These are phyloP conservation scores for Lunularia cruciata DNA, from an alignment of 225 moss, liverwort and hornwort genomes.

Conservation along the genomic window DNA sequence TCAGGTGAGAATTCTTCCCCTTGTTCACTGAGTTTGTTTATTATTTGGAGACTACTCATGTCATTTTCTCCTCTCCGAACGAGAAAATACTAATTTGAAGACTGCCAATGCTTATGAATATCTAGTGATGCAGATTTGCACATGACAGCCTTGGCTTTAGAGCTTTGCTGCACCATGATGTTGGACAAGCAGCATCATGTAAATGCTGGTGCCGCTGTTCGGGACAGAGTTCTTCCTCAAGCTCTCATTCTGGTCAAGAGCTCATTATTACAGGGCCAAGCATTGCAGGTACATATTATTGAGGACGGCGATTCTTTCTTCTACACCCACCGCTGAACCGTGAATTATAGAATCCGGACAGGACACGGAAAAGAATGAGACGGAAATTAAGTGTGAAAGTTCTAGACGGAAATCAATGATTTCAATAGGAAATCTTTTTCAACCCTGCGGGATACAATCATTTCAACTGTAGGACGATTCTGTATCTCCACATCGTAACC, in stretches of 20 bases:
- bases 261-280: conserved; percentile 95
- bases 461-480: too few relatives aligned
- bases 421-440: too few relatives aligned
- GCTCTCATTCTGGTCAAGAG: conserved; percentile 95
- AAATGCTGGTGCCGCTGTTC: conserved; percentile 89
- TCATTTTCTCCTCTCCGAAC: neutral
- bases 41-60: neutral
- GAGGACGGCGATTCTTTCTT: neutral
- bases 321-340: too few relatives aligned
- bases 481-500: too few relatives aligned
- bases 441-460: too few relatives aligned
- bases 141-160: conserved; percentile 97
- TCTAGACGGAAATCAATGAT: too few relatives aligned
- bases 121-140: conserved; percentile 97
- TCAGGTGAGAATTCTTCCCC: conserved; percentile 50
- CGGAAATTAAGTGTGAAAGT: too few relatives aligned
- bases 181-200: conserved; percentile 91
- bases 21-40: neutral
- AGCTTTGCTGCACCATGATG: conserved; percentile 99
- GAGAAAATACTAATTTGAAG: neutral
- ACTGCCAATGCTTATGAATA: conserved; percentile 12
- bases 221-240: conserved; percentile 91
- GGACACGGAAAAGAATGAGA: too few relatives aligned
- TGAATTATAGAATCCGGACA: too few relatives aligned
- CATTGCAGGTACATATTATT: conserved; percentile 67